phyloP scores from a whole-genome alignment of 2,329 filamentous ascomycete species.

The Xylariaceae sp. region DNA sequence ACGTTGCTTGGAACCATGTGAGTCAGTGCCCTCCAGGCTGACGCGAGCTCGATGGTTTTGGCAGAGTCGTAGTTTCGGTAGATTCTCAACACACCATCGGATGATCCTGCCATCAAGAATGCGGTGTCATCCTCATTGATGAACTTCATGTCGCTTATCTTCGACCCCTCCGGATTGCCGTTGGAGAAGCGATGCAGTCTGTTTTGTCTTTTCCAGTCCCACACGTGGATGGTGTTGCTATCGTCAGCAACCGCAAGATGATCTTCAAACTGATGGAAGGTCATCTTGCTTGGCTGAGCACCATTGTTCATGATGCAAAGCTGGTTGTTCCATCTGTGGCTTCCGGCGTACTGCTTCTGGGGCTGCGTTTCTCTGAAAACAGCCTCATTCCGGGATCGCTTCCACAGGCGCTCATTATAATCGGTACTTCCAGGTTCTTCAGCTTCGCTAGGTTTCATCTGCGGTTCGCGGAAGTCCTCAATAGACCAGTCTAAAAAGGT shows the following conservation, averaged over 20 bases:
- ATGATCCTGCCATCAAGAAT: conserved; percentile 88
- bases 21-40: conserved; percentile 84
- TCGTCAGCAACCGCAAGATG: conserved; percentile 92
- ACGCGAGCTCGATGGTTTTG: conserved; percentile 74
- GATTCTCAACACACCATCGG: conserved; percentile 88
- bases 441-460: conserved; percentile 94
- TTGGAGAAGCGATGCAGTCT: conserved; percentile 85
- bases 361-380: conserved; percentile 92
- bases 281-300: conserved; percentile 85
- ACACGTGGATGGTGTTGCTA: conserved; percentile 81
- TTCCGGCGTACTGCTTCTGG: conserved; percentile 81
- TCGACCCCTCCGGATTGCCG: conserved; percentile 84
- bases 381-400: conserved; percentile 83
- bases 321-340: conserved; percentile 75
- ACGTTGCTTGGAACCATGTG: conserved; percentile 92
- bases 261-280: conserved; percentile 96
- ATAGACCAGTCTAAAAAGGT: conserved; percentile 93
- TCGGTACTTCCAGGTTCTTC: conserved; percentile 95
- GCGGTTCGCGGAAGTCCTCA: conserved; percentile 95
- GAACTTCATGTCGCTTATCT: conserved; percentile 91
- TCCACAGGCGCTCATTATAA: conserved; percentile 93
- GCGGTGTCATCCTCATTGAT: conserved; percentile 98
- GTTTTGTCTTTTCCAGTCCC: conserved; percentile 81
- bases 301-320: conserved; percentile 82
- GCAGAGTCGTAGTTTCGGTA: conserved; percentile 86